Evolutionary conservation across 257 asterid genomes (phyloP), one percentile per base, ranked within the genome.

Genomic region (Fraxinus anomala): DNA sequence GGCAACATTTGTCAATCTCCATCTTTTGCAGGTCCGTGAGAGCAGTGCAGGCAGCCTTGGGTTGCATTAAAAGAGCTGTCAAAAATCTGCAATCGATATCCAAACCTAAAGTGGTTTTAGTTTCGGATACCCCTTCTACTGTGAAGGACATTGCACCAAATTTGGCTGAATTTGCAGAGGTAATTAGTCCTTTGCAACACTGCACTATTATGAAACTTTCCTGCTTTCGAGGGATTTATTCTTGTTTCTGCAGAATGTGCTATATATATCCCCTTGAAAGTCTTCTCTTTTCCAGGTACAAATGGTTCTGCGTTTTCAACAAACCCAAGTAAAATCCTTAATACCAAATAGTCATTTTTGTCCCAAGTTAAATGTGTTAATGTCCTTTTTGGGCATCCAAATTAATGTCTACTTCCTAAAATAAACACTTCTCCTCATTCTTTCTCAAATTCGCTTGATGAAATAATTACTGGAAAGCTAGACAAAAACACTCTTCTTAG

Each of bases 41-140:
- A 82, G 98, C 97, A 67, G 90, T 77, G 75, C 92, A 83, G 75
- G 96, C 98, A 6, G 98, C 91, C 19, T 31, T 89, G 76, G 87
- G 81, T 81, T 96, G 99, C 88, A 75, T 89, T 33, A 82, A 79
- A 70, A 91, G 88, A 80, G 86, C 89, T 33, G 23, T 87, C 33
- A 47, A 71, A 47, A 84, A 83, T 82, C 71, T 87, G 40, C 87
- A 79, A 59, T 36, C 76, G 70, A 77, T 54, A 61, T 72, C 87
- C 71, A 91, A 84, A 81, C 99, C 97, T 65, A 93, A 83, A 83
- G 86, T 96, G 28, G 94, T 87, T 73, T 37, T 96, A 80, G 89
- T 96, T 85, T 92, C 99, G 1, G 99, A 96, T 84, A 90, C 89
- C 70, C 98, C 99, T 80, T 82, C 90, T 69, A 69, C 89, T 79